phyloP scores from a whole-genome alignment of 202 grass and related monocot species.

The Cymbopogon flexuosus region DNA sequence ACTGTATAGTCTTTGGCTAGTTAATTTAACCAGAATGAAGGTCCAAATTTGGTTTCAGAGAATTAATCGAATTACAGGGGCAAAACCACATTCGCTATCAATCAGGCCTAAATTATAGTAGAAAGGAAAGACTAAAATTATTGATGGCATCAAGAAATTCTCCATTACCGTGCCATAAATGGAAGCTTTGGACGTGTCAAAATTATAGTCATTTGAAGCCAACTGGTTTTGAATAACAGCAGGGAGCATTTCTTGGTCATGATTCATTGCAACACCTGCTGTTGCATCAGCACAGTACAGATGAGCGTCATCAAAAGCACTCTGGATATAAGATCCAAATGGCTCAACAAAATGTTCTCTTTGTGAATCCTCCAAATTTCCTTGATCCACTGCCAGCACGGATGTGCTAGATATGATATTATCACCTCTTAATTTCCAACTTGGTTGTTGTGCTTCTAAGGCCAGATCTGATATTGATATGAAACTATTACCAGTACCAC shows the following conservation, averaged over 20 bases:
- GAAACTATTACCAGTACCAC: constrained; percentile 17
- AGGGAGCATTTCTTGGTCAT: neutral
- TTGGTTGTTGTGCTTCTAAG: constrained; percentile 29
- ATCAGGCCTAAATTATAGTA: neutral
- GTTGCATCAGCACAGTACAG: neutral
- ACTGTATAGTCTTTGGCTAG: neutral
- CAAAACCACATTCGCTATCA: neutral
- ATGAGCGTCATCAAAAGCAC: neutral
- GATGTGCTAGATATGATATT: constrained; percentile 22
- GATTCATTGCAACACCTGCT: neutral
- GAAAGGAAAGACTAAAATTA: neutral
- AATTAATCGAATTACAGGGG: neutral
- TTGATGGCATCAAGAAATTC: constrained; percentile 1
- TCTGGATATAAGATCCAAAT: constrained; percentile 14
- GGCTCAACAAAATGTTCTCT: neutral
- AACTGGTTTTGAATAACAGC: neutral
- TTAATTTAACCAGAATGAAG: neutral
- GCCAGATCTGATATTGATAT: constrained; percentile 47
- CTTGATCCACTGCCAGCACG: neutral
- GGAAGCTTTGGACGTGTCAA: neutral
- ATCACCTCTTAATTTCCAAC: constrained; percentile 18
- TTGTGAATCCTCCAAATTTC: neutral
- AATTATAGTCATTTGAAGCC: neutral
- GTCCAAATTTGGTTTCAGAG: neutral
- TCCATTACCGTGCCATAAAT: neutral